Conservation (phyloP, 805 yeast species). For the Barnettozyma sucrosica region DNA sequence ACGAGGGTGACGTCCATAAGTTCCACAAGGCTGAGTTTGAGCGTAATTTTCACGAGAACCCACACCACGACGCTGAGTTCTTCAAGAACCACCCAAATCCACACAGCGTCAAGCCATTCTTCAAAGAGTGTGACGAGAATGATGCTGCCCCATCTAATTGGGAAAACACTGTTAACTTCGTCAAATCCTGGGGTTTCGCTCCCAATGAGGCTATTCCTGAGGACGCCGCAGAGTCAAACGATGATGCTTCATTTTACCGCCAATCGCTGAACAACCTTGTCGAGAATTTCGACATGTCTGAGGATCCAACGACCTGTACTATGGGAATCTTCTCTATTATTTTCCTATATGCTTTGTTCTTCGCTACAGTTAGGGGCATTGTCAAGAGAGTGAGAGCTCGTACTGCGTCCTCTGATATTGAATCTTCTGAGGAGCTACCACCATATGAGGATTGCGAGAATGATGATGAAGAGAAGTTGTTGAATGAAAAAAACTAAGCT, state of each 20-base stretch:
- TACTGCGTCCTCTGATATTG: not conserved
- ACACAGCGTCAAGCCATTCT: not conserved
- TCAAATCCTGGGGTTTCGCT: not conserved
- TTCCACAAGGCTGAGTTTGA: not conserved
- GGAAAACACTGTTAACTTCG: not conserved
- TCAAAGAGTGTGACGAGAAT: not conserved
- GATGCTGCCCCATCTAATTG: not conserved
- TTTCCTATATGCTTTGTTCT: not conserved
- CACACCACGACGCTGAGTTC: not conserved
- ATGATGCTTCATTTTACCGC: not conserved
- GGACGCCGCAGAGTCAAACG: not conserved
- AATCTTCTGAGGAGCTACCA: constrained; percentile 3
- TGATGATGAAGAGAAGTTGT: not conserved
- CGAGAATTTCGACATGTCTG: not conserved
- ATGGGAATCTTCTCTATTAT: not conserved
- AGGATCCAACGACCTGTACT: constrained; percentile 3
- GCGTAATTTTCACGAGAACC: not conserved
- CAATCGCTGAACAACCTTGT: not conserved
- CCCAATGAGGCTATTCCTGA: not conserved
- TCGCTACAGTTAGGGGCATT: not conserved
- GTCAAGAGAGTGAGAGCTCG: constrained; percentile 6
- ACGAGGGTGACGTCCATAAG: not conserved
- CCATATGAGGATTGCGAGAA: constrained; percentile 5
- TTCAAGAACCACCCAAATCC: not conserved
- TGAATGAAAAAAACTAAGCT: constrained; percentile 5